Conservation (phyloP, 331 rosid species). For the Malus hybrid region DNA sequence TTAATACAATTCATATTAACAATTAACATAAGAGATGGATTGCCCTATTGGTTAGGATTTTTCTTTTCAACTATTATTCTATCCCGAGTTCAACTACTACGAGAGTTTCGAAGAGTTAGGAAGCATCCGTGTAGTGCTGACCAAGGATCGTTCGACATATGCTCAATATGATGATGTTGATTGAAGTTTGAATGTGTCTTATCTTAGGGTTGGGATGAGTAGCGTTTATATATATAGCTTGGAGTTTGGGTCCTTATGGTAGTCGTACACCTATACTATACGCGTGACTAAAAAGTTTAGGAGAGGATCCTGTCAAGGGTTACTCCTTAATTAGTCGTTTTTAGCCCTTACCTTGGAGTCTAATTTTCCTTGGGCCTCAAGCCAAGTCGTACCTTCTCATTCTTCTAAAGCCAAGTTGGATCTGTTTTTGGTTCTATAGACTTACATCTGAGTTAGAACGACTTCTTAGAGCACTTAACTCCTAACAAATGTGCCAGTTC, state of each 20-base stretch:
- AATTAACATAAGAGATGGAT: neutral
- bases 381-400: neutral
- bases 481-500: too few relatives aligned
- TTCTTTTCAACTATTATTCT: too few relatives aligned
- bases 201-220: neutral
- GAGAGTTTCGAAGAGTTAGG: too few relatives aligned
- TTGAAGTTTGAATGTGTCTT: neutral
- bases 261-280: too few relatives aligned
- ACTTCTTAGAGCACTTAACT: too few relatives aligned
- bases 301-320: neutral
- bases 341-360: neutral
- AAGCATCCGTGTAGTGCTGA: too few relatives aligned
- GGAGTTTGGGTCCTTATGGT: neutral
- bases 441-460: too few relatives aligned
- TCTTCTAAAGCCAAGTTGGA: too few relatives aligned
- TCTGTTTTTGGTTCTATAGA: too few relatives aligned
- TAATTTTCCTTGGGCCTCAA: neutral
- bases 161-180: neutral
- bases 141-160: too few relatives aligned
- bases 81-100: neutral
- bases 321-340: too few relatives aligned
- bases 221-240: too few relatives aligned
- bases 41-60: accelerated
- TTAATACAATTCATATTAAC: neutral
- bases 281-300: neutral